Base-by-base conservation (phyloP, 768 basidiomycete species). In the Lactarius psammicola region DNA sequence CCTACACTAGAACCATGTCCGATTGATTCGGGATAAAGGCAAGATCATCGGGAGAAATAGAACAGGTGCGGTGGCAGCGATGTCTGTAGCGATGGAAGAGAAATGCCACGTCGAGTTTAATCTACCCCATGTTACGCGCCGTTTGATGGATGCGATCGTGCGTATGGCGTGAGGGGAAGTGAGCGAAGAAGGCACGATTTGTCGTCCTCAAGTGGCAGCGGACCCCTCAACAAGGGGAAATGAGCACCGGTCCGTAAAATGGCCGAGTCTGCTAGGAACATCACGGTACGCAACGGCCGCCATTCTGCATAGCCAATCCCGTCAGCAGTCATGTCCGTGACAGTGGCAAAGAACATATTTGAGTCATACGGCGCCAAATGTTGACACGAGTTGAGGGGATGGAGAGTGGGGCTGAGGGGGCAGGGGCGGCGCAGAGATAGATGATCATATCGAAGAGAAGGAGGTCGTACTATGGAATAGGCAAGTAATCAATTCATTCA, bases 381-480 rank as follows among this genome's bases (percentile, higher is more conserved):
- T 20, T 68, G 73, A 5, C 72, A 63, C 68, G 72, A 54, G 30
- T 31, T 55, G 20, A 20, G 30, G 30, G 54, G 28, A n/a, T 13
- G 46, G 26, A 15, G 23, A 15, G 49, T 51, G 23, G 49, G 28
- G 54, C 9, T 20, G 54, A 54, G 53, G 53, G 31, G 20, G 30
- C 30, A 54, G 53, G 28, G 28, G 53, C 28, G 53, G 53, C 28
- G 54, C 54, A 55, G 28, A 31, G 54, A 55, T 55, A 55, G 54
- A 55, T 55, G 54, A 55, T 55, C 54, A 31, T n/a, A 55, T 55
- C 54, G 54, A 55, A 55, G 54, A 55, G 54, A 33, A 55, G 54
- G 31, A 20, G 8, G 54, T 55, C 30, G 11, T 30, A 6, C 49
- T 51, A 51, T 20, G 30, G 30, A 33, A 30, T 55, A 55, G 30